phyloP scores from a whole-genome alignment of 208 protist species.

The Giardia muris region DNA sequence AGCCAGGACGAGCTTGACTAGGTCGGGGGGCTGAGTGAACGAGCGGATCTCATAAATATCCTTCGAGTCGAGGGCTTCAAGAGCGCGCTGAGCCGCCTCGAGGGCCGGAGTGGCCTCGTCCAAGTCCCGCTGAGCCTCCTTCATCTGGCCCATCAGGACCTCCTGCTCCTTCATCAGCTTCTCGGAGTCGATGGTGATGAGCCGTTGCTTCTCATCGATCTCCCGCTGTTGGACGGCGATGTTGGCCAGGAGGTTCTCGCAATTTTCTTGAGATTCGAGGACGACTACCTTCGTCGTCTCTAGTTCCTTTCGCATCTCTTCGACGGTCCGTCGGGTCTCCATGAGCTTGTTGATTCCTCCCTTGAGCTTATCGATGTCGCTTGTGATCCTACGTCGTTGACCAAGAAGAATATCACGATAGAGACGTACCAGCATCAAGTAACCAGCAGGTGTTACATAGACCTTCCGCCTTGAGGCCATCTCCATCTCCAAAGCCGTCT shows the following conservation, averaged over 20 bases:
- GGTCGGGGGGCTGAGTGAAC: conserved; percentile 73
- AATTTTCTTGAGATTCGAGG: conserved; percentile 59
- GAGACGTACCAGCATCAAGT: conserved; percentile 76
- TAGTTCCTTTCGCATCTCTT: conserved; percentile 54
- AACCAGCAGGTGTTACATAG: conserved; percentile 91
- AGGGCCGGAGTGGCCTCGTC: conserved; percentile 80
- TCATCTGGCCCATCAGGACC: conserved; percentile 64
- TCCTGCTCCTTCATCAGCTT: conserved; percentile 66
- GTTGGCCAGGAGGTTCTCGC: conserved; percentile 75
- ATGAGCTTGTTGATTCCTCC: conserved; percentile 48
- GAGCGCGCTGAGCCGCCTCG: conserved; percentile 69
- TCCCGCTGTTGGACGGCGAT: conserved; percentile 76
- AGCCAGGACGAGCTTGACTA: conserved; percentile 57
- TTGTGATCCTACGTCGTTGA: conserved; percentile 40
- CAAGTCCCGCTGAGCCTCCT: conserved; percentile 74
- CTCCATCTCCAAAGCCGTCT: neutral
- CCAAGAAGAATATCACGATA: conserved; percentile 71
- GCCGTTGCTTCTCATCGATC: conserved; percentile 56
- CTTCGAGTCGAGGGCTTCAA: conserved; percentile 78
- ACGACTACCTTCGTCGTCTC: conserved; percentile 56
- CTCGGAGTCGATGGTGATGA: conserved; percentile 45
- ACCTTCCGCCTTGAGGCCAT: conserved; percentile 63
- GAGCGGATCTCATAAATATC: conserved; percentile 88
- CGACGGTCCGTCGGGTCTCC: conserved; percentile 51
- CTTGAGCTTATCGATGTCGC: neutral